These are phyloP conservation scores for Eimeria praecox DNA, from an alignment of 169 alveolate species.

Conservation along the genomic window DNA sequence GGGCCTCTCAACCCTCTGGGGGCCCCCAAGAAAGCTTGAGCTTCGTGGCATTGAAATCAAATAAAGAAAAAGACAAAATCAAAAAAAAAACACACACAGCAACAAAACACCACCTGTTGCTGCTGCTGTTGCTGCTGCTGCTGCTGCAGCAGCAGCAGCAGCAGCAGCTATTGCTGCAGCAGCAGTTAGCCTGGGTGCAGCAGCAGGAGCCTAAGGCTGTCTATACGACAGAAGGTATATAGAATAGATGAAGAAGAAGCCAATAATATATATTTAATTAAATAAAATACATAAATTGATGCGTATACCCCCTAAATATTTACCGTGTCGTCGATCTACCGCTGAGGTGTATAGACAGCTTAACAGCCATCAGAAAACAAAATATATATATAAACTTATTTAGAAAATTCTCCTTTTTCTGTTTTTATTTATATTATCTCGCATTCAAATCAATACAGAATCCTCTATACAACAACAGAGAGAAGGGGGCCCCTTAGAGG, in stretches of 20 bases:
- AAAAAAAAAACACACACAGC: background rate
- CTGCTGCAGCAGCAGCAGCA: background rate
- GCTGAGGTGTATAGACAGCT: background rate
- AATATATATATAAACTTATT: too few relatives aligned
- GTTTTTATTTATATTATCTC: too few relatives aligned
- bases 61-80: background rate
- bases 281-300: too few relatives aligned
- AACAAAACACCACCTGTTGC: background rate
- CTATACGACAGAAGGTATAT: background rate
- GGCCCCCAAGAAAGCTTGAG: background rate
- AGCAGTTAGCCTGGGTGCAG: too few relatives aligned
- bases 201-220: background rate
- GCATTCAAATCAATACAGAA: too few relatives aligned
- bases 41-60: background rate
- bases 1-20: background rate
- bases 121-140: constrained; percentile 26
- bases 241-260: too few relatives aligned
- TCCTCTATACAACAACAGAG: too few relatives aligned
- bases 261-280: too few relatives aligned
- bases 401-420: too few relatives aligned
- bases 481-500: background rate
- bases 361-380: background rate
- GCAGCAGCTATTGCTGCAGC: background rate
- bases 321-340: background rate
- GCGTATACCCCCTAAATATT: background rate